Percentiles rank a stretch among this genome's conserved stretches.
Conservation (phyloP, 129 eudicot species). For the Saposhnikovia divaricata region DNA sequence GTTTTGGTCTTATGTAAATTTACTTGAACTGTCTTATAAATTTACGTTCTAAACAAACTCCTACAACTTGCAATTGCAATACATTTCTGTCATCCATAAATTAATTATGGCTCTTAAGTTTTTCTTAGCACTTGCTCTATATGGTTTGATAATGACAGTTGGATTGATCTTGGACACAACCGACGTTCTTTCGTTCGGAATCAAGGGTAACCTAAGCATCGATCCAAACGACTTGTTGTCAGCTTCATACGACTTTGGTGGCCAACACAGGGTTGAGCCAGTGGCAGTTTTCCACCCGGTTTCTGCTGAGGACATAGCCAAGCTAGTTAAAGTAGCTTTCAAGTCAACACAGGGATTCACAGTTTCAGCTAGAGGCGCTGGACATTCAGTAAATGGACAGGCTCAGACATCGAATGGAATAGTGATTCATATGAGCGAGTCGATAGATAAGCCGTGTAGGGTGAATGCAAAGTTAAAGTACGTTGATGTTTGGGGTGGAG, state of each 20-base stretch:
- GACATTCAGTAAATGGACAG: slow-evolving; percentile 9
- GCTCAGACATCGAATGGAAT: background rate
- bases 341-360: background rate
- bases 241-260: background rate
- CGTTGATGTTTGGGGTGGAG: slow-evolving; percentile 45
- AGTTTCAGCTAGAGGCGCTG: slow-evolving; percentile 8
- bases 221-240: background rate
- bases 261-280: background rate
- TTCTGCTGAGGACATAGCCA: background rate
- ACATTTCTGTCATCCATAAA: background rate
- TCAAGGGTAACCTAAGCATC: background rate
- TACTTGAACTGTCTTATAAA: background rate
- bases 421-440: background rate
- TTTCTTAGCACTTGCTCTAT: background rate
- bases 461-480: background rate
- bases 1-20: background rate
- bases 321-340: background rate
- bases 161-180: background rate
- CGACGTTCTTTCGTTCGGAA: background rate
- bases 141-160: background rate
- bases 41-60: background rate
- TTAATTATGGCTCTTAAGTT: background rate
- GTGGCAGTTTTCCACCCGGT: background rate
- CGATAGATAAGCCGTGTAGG: background rate
- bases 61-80: background rate